phyloP scores from a whole-genome alignment of 1,284 basidiomycete genomes.

The Ceratobasidium sp. region DNA sequence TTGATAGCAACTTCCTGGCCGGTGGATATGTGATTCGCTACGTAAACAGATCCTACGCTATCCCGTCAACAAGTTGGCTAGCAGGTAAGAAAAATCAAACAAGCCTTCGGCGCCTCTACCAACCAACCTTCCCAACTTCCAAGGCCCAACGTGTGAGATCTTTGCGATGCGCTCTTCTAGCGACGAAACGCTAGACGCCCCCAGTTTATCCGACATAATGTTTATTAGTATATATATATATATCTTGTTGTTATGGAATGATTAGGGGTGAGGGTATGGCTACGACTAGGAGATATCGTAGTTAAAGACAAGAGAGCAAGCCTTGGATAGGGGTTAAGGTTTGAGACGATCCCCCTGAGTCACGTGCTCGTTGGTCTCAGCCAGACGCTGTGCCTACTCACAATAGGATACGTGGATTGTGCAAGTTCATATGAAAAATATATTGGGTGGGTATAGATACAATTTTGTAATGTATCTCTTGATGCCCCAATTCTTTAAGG shows the following conservation, averaged over 20 bases:
- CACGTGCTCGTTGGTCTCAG: too few species aligned
- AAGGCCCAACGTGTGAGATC: constrained; percentile 71
- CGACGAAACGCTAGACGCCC: background rate
- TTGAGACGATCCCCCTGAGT: background rate
- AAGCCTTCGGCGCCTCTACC: constrained; percentile 90
- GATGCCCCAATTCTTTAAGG: background rate
- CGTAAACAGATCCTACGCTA: constrained; percentile 81
- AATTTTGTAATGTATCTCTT: background rate
- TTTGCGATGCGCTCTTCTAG: constrained; percentile 52
- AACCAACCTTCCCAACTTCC: constrained; percentile 93
- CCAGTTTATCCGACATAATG: constrained; percentile 25
- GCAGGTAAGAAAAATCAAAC: constrained; percentile 43
- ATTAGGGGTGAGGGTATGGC: too few species aligned
- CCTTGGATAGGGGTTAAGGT: constrained; percentile 1
- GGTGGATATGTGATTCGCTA: constrained; percentile 87
- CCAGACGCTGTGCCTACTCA: too few species aligned
- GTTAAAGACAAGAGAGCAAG: constrained; percentile 23
- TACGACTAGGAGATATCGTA: too few species aligned
- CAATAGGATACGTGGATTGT: too few species aligned
- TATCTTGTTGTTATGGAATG: too few species aligned
- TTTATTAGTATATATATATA: background rate
- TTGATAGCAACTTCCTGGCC: constrained; percentile 95
- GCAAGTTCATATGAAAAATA: too few species aligned
- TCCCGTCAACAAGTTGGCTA: background rate
- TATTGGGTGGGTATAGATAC: constrained; percentile 3